phyloP scores from a whole-genome alignment of 2,329 filamentous ascomycete genomes.

The Aspergillus sergii region DNA sequence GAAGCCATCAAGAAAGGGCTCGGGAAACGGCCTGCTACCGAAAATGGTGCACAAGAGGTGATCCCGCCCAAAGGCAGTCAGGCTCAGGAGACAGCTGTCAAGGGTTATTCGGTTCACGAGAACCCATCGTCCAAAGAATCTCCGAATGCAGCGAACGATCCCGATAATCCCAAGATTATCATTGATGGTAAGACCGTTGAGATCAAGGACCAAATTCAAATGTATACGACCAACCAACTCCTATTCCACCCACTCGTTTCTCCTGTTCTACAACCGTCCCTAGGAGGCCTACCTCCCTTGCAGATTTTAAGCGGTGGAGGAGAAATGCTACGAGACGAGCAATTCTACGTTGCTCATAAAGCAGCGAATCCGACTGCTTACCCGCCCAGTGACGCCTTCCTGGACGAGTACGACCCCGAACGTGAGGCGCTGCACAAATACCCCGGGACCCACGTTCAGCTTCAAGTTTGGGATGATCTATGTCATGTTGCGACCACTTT shows the following conservation, averaged over 20 bases:
- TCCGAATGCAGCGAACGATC: constrained; percentile 9
- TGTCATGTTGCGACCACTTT: constrained; percentile 91
- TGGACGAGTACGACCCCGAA: constrained; percentile 65
- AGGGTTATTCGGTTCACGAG: constrained; percentile 31
- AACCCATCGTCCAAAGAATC: constrained; percentile 17
- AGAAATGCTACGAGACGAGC: constrained; percentile 88
- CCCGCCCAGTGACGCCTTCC: constrained; percentile 64
- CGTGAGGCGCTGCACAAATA: constrained; percentile 62
- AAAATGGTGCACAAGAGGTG: constrained; percentile 24
- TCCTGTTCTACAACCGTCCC: constrained; percentile 80
- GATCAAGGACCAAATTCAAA: constrained; percentile 90
- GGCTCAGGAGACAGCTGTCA: constrained; percentile 36
- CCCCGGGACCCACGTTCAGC: constrained; percentile 83
- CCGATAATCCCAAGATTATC: constrained; percentile 61
- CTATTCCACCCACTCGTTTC: constrained; percentile 87
- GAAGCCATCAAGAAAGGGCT: constrained; percentile 50
- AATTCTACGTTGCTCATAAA: constrained; percentile 94
- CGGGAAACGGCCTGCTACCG: constrained; percentile 44
- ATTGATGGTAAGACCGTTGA: constrained; percentile 72
- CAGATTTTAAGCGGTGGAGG: constrained; percentile 85
- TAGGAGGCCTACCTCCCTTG: constrained; percentile 86
- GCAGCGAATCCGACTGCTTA: constrained; percentile 82
- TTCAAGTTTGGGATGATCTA: constrained; percentile 94
- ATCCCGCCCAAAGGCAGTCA: constrained; percentile 21
- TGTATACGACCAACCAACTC: constrained; percentile 81